Evolutionary conservation across 768 basidiomycete genomes (phyloP), one percentile per base, ranked within the genome.

Genomic region (Porpolomopsis calyptriformis): DNA sequence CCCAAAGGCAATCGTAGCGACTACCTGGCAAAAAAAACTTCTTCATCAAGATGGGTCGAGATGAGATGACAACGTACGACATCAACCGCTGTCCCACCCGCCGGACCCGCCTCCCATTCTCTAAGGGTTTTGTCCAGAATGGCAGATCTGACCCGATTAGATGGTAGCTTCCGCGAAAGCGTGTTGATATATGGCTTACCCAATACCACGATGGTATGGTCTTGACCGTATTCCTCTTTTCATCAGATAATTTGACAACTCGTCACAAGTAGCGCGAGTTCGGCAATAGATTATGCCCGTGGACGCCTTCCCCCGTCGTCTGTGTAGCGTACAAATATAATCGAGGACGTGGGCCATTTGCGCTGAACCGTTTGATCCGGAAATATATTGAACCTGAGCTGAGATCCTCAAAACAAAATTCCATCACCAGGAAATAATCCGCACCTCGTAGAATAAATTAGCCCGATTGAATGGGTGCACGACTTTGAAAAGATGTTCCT

Each of bases 1-100:
- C 2, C 88, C 88, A 53, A 90, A 91, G 4, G 87, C 87, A 41
- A 90, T 76, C 0, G 85, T 86, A 8, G 84, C 84, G 20, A 84
- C 78, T 35, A 85, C 80, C 81, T 84, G 34, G 6, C 5, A 41
- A 37, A 6, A 37, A 16, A 37, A 31, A 14, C 29, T 19, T 19
- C 11, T 39, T 39, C n/a, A 5, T 4, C 43, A 18, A 38, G 14
- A 19, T 35, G 8, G 16, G 41, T 27, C 10, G 38, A 35, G 36
- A 8, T 9, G 18, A 12, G 25, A 16, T 14, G 22, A 36, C 38
- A 2, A 60, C 80, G 49, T 51, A 82, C 83, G 19, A 87, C 71
- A 46, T 87, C 83, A 2, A 82, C 68, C 19, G 70, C 74, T 16
- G 69, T 72, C 18, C 68, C 65, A 9, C 72, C 77, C 4, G 60